Conservation (phyloP, 768 basidiomycete species). For the Tephrocybe sp. region DNA sequence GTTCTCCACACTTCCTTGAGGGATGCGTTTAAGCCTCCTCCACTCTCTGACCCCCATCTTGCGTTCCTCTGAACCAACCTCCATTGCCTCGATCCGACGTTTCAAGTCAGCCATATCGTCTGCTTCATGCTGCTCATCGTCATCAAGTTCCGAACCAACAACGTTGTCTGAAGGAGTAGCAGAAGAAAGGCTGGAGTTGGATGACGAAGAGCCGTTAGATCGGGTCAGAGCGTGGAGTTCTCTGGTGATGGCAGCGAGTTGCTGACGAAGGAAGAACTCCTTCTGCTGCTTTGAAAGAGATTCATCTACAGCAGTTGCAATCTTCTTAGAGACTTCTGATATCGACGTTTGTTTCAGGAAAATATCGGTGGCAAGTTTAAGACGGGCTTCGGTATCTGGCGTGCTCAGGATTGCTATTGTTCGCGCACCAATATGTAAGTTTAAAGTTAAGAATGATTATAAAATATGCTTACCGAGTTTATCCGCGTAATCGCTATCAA, state of each 20-base stretch:
- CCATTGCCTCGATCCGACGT: conserved; percentile 72
- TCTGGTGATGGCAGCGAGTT: conserved; percentile 75
- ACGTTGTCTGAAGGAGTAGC: conserved; percentile 15
- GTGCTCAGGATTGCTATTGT: conserved; percentile 58
- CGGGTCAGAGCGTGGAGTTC: conserved; percentile 61
- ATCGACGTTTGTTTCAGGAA: conserved; percentile 77
- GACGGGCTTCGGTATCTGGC: conserved; percentile 56
- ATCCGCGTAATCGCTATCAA: conserved; percentile 66
- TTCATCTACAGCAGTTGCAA: conserved; percentile 77
- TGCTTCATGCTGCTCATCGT: conserved; percentile 77
- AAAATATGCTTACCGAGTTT: conserved; percentile 55
- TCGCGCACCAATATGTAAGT: not conserved
- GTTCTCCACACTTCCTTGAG: conserved; percentile 85
- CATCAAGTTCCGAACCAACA: conserved; percentile 57
- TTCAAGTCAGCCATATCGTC: conserved; percentile 76
- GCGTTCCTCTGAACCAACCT: conserved; percentile 71
- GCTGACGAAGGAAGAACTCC: conserved; percentile 82
- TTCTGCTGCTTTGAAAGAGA: conserved; percentile 87
- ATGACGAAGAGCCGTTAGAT: conserved; percentile 19
- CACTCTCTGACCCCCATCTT: conserved; percentile 83
- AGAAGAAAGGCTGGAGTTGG: conserved; percentile 12
- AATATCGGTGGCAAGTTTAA: conserved; percentile 64
- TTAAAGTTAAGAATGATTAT: not conserved
- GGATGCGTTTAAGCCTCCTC: conserved; percentile 82
- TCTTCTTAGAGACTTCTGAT: conserved; percentile 78